Evolutionary conservation across 139 green algal species (phyloP).

Genomic region (Yamagishiella unicocca): DNA sequence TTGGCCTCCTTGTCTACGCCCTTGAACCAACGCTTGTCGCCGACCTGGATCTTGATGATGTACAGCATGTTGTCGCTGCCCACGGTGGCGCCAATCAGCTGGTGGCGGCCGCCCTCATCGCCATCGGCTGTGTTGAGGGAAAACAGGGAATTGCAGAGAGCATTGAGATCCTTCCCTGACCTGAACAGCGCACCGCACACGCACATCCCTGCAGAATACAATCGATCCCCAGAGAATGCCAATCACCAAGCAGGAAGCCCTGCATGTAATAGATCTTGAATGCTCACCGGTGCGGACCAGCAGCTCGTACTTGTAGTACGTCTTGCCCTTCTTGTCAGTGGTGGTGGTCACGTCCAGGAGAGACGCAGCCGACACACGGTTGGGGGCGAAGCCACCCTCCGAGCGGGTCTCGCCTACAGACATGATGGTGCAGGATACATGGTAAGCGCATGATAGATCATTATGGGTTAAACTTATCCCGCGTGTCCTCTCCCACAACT

Average conservation of each 20-base stretch:
- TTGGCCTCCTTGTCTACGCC: slow-evolving; percentile 80
- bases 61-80: slow-evolving; percentile 88
- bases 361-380: slow-evolving; percentile 85
- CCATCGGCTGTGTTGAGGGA: slow-evolving; percentile 82
- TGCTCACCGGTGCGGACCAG: slow-evolving; percentile 77
- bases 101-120: slow-evolving; percentile 97
- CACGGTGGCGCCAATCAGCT: slow-evolving; percentile 94
- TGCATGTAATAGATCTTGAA: slow-evolving; percentile 15
- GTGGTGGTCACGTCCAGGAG: slow-evolving; percentile 85
- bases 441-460: too few species aligned
- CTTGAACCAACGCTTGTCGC: slow-evolving; percentile 99
- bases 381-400: slow-evolving; percentile 94
- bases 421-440: too few species aligned
- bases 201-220: too few species aligned
- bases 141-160: too few species aligned
- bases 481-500: too few species aligned
- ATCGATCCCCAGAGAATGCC: too few species aligned
- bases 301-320: slow-evolving; percentile 96
- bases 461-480: too few species aligned
- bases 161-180: neutral
- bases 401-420: slow-evolving; percentile 86
- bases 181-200: too few species aligned
- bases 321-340: slow-evolving; percentile 96
- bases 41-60: slow-evolving; percentile 88
- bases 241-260: neutral